phyloP scores from a whole-genome alignment of 345 rosid genomes.

The Lumnitzera racemosa region DNA sequence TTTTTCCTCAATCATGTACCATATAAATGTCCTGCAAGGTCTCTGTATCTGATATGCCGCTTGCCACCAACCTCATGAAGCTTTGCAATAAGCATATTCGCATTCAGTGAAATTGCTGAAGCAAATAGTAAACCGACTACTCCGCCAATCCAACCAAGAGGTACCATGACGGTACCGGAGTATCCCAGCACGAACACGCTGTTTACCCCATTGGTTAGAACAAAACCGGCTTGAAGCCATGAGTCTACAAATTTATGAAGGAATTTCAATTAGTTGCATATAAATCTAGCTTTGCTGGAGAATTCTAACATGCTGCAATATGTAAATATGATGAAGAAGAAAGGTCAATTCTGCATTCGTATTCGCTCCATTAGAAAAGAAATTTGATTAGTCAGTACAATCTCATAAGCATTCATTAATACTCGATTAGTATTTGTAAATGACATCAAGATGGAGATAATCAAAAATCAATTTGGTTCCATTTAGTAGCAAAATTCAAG shows the following conservation, averaged over 20 bases:
- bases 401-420: no score
- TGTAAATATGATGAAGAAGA: no score
- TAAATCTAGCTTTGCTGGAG: no score
- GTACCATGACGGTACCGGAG: conserved; percentile 83
- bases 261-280: not conserved
- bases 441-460: not conserved
- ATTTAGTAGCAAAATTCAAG: not conserved
- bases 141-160: conserved; percentile 83
- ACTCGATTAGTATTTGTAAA: no score
- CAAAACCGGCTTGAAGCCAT: conserved; percentile 82
- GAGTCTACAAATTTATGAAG: conserved; percentile 41
- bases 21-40: conserved; percentile 74
- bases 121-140: conserved; percentile 60
- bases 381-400: no score
- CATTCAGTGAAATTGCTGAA: conserved; percentile 61
- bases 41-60: conserved; percentile 91
- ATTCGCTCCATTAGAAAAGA: no score
- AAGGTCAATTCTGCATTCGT: no score
- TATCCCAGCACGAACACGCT: conserved; percentile 89
- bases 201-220: conserved; percentile 81
- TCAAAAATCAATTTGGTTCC: not conserved
- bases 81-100: conserved; percentile 72
- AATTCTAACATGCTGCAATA: no score
- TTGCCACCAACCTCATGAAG: conserved; percentile 82
- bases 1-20: conserved; percentile 26